Conservation (phyloP, 225 moss, liverwort and hornwort genomes). For the Physcomitrium patens region DNA sequence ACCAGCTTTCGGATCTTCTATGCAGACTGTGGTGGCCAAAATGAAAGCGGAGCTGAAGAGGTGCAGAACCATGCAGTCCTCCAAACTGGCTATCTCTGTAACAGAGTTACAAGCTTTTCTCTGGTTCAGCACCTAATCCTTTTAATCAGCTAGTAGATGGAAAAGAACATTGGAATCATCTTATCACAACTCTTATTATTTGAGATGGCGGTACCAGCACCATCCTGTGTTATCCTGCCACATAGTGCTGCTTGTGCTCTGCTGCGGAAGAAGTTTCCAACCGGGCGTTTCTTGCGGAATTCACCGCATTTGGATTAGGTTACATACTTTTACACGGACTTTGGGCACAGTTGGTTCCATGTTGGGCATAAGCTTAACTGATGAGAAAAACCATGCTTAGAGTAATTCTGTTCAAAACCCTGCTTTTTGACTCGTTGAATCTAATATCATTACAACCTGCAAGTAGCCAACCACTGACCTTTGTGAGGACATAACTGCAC, state of each 20-base stretch:
- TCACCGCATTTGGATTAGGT: neutral
- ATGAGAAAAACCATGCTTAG: neutral
- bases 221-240: neutral
- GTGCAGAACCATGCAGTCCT: neutral
- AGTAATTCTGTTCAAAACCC: neutral
- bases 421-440: no score
- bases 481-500: conserved; percentile 13
- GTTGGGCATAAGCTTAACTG: neutral
- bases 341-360: neutral
- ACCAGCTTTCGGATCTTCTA: neutral
- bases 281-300: neutral
- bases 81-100: neutral
- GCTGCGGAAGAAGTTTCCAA: conserved; percentile 7
- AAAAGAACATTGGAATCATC: neutral
- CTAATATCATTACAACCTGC: neutral
- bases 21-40: neutral
- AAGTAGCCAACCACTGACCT: conserved; percentile 17
- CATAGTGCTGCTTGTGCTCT: neutral
- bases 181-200: neutral
- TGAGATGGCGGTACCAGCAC: neutral
- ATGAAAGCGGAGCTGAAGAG: neutral
- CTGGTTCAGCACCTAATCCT: neutral
- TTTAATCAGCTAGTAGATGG: neutral
- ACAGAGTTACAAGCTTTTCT: neutral
- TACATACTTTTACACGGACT: neutral